Evolutionary conservation across 805 yeast species (phyloP).

Genomic region (Wickerhamiella allomyrinae): DNA sequence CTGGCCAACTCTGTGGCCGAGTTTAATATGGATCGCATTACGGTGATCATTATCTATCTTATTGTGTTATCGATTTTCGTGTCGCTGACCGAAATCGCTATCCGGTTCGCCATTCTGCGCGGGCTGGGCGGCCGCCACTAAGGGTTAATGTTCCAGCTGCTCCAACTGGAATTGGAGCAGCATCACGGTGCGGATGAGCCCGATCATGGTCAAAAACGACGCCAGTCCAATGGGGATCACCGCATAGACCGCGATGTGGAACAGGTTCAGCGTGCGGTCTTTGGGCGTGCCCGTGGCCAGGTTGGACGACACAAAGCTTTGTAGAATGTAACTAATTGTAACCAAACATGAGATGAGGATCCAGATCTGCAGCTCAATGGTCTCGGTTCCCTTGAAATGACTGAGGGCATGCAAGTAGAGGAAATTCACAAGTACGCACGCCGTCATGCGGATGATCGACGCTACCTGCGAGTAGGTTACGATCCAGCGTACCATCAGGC

Average conservation of each 20-base stretch:
- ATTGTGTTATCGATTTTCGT: conserved; percentile 68
- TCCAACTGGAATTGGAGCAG: conserved; percentile 39
- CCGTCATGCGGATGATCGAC: conserved; percentile 72
- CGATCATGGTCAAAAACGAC: conserved; percentile 83
- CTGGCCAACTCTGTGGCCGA: conserved; percentile 91
- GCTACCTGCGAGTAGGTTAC: conserved; percentile 81
- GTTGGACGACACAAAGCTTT: conserved; percentile 72
- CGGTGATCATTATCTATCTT: conserved; percentile 76
- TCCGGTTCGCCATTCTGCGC: conserved; percentile 12
- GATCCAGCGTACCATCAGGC: conserved; percentile 82
- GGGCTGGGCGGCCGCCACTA: too few species aligned
- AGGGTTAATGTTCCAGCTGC: conserved; percentile 4
- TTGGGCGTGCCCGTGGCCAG: conserved; percentile 19
- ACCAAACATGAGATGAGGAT: conserved; percentile 73
- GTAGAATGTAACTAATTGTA: conserved; percentile 68
- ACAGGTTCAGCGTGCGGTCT: conserved; percentile 64
- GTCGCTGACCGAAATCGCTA: conserved; percentile 16
- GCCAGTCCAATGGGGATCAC: conserved; percentile 97
- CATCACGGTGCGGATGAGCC: conserved; percentile 57
- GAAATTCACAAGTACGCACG: conserved; percentile 62
- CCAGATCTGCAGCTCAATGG: conserved; percentile 76
- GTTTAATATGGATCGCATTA: conserved; percentile 77
- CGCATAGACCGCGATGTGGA: conserved; percentile 84
- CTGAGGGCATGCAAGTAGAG: conserved; percentile 54
- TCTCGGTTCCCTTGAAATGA: conserved; percentile 54